These are phyloP conservation scores for Penicillium antarcticum DNA, from an alignment of 495 filamentous ascomycete genomes.

Conservation along the genomic window DNA sequence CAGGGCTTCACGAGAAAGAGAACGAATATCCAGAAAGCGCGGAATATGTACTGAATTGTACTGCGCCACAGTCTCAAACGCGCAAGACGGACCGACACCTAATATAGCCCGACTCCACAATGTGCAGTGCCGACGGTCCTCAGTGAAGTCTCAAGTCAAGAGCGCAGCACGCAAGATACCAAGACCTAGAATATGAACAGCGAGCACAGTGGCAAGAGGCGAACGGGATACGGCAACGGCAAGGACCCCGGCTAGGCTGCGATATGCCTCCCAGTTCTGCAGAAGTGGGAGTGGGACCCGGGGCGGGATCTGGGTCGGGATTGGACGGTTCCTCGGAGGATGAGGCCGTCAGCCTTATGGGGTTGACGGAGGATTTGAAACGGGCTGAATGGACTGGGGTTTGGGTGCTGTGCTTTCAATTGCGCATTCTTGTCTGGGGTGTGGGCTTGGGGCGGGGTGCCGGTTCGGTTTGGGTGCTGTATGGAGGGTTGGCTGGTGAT, in stretches of 20 bases:
- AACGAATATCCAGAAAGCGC: background rate
- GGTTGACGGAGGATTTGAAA: background rate
- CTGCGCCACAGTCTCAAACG: slow-evolving; percentile 1
- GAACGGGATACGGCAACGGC: slow-evolving; percentile 7
- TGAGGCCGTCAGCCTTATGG: slow-evolving; percentile 20
- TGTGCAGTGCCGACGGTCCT: background rate
- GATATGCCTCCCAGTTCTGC: slow-evolving; percentile 15
- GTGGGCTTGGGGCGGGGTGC: background rate
- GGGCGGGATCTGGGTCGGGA: slow-evolving; percentile 20
- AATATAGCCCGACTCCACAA: slow-evolving; percentile 4
- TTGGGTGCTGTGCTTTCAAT: background rate
- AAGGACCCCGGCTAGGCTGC: background rate
- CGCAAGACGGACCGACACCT: background rate
- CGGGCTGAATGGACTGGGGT: background rate
- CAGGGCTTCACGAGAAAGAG: background rate
- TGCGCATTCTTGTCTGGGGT: background rate
- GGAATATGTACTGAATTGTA: slow-evolving; percentile 1
- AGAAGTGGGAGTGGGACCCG: slow-evolving; percentile 15
- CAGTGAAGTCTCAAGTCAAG: background rate
- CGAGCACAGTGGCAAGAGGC: background rate
- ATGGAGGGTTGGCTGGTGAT: background rate
- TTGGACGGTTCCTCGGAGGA: slow-evolving; percentile 19
- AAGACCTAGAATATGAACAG: background rate
- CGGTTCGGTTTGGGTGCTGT: background rate
- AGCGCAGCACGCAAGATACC: background rate